A percentile compares a stretch with the other conserved stretches of the same genome.
Conservation (phyloP, 371 early-diverging fungal species). For the Dinochytrium kinnereticum region DNA sequence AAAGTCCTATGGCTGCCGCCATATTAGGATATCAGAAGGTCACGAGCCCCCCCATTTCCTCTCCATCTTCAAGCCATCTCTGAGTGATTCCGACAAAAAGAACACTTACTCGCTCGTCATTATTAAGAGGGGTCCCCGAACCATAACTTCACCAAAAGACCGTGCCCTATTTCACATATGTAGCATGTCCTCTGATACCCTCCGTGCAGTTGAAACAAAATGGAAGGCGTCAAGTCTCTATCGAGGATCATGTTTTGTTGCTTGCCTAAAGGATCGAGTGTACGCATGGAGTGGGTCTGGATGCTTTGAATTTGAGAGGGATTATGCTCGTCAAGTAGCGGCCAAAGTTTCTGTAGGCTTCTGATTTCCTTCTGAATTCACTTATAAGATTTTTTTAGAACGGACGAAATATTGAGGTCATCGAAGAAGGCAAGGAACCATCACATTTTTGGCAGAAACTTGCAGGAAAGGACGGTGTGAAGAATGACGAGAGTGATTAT, state of each 20-base stretch:
- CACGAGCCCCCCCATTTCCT: constrained; percentile 47
- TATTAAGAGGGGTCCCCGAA: constrained; percentile 6
- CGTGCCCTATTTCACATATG: constrained; percentile 27
- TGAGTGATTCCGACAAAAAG: background rate
- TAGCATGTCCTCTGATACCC: constrained; percentile 4
- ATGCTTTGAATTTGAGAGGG: constrained; percentile 27
- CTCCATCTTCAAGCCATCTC: constrained; percentile 27
- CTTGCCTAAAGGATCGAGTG: constrained; percentile 16
- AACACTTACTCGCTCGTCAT: background rate
- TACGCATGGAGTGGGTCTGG: constrained; percentile 43
- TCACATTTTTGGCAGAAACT: constrained; percentile 31
- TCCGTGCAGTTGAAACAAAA: constrained; percentile 33
- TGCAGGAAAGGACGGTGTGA: constrained; percentile 7
- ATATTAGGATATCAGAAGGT: constrained; percentile 43
- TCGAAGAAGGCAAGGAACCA: constrained; percentile 30
- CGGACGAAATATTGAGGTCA: background rate
- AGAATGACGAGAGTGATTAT: constrained; percentile 18
- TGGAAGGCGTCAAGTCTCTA: constrained; percentile 31
- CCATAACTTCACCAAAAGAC: constrained; percentile 7
- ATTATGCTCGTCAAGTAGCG: background rate
- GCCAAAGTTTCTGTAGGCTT: background rate
- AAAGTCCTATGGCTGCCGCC: constrained; percentile 33
- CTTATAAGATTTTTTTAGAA: constrained; percentile 6
- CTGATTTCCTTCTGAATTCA: background rate
- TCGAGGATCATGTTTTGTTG: constrained; percentile 31